These are phyloP conservation scores for Trichocladium uniseriatum DNA, from an alignment of 495 filamentous ascomycete genomes.

Conservation along the genomic window DNA sequence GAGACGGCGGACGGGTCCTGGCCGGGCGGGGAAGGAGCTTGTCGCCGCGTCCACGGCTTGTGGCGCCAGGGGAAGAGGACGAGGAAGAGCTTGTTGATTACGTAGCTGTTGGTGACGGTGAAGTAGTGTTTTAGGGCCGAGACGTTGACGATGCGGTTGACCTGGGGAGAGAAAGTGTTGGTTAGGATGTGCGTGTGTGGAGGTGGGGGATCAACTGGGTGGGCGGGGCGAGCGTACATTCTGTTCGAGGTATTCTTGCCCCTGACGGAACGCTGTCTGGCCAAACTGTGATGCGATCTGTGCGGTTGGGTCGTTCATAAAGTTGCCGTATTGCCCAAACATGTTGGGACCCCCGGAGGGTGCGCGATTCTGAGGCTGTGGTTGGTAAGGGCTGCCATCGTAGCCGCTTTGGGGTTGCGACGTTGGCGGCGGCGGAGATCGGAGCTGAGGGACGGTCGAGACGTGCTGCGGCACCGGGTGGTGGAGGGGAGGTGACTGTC, in stretches of 20 bases:
- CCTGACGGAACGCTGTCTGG: conserved; percentile 77
- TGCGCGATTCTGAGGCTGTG: conserved; percentile 43
- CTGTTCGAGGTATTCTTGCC: conserved; percentile 86
- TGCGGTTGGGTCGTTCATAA: conserved; percentile 93
- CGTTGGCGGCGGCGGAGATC: conserved; percentile 81
- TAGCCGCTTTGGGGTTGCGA: conserved; percentile 59
- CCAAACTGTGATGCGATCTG: conserved; percentile 95
- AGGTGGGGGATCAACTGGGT: not conserved
- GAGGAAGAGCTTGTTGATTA: conserved; percentile 72
- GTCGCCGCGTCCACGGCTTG: conserved; percentile 82
- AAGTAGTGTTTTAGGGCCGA: conserved; percentile 95
- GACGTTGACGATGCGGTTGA: conserved; percentile 89
- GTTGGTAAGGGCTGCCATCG: conserved; percentile 73
- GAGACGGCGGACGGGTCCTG: not conserved
- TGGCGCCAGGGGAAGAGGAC: conserved; percentile 97
- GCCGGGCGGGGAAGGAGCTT: too few relatives aligned
- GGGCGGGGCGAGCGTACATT: conserved; percentile 50
- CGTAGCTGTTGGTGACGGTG: conserved; percentile 89
- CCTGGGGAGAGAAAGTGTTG: conserved; percentile 35
- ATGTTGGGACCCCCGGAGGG: conserved; percentile 43
- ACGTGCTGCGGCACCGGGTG: conserved; percentile 98
- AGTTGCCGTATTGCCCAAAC: conserved; percentile 66
- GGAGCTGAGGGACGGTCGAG: conserved; percentile 95
- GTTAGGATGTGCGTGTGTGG: not conserved
- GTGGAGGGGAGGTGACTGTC: conserved; percentile 90